Base-by-base conservation (phyloP, 2,329 filamentous ascomycete genomes). In the Capronia americana region DNA sequence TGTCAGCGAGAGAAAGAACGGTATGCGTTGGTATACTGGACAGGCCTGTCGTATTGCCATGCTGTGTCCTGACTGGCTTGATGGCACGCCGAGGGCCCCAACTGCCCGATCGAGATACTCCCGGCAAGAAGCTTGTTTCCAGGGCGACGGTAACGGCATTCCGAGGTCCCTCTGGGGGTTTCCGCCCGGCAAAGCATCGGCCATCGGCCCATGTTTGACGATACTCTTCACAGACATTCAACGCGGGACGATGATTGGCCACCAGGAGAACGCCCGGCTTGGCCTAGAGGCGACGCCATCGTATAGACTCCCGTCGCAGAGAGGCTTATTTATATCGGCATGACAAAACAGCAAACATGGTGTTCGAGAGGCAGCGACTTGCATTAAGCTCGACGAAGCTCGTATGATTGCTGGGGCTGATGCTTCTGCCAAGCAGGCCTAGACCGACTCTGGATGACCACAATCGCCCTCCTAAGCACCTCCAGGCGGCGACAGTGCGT, bases 141-240 rank as follows among this genome's bases (percentile, higher is more conserved):
- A 23, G 48, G 48, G 23, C 48, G 24, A 51, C 20, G 14, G 8
- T 26, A 23, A n/a, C 5, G 44, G 17, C 17, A n/a, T 48, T 48
- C 44, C 20, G 44, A 6, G 44, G 17, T 23, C 3, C 24, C 48
- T 51, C 12, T 50, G 48, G 48, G 11, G 12, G 5, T 23, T n/a
- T 20, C 17, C 20, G 48, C 20, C 20, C 23, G 48, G 48, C 14
- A 51, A 51, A 51, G 24, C 8, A 20, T 20, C 28, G 28, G 53
- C 14, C 28, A 30, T 34, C 53, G 24, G 53, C 28, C 34, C 12
- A 2, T 55, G 10, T 44, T 12, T 12, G 24, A 55, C 53, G 53
- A 55, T 34, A 55, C 53, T 20, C 26, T 55, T 55, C 53, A 7
- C 28, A 34, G 53, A 55, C 53, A 55, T 55, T 11, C 53, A 55